Percentiles rank a stretch among this genome's conserved stretches.
phyloP scores from a whole-genome alignment of 2,329 filamentous ascomycete genomes.

The Aureobasidium musti region DNA sequence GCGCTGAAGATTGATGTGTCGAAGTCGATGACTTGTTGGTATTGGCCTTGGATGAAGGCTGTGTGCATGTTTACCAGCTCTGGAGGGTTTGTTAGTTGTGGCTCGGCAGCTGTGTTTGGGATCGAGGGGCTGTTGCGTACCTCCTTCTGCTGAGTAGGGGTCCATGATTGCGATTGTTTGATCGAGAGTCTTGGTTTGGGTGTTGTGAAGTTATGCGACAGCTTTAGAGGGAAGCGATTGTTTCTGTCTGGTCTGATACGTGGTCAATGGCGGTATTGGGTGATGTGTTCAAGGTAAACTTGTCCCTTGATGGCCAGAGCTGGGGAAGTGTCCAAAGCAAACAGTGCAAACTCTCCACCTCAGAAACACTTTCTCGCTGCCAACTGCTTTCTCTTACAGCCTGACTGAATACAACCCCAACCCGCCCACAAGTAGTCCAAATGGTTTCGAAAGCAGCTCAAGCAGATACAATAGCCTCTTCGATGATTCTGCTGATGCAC shows the following conservation, averaged over 20 bases:
- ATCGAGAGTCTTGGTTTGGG: background rate
- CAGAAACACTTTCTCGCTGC: background rate
- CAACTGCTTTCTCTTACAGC: background rate
- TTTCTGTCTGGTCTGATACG: background rate
- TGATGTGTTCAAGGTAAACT: constrained; percentile 1
- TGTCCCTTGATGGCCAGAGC: constrained; percentile 28
- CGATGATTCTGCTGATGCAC: too few relatives aligned
- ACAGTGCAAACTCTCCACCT: constrained; percentile 13
- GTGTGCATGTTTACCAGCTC: constrained; percentile 69
- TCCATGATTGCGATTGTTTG: constrained; percentile 51
- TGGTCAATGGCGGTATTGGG: background rate
- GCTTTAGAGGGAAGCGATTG: background rate
- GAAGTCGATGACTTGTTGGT: constrained; percentile 81
- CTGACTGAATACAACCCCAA: too few relatives aligned
- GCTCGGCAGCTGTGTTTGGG: constrained; percentile 22
- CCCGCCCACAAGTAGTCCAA: too few relatives aligned
- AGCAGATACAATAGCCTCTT: too few relatives aligned
- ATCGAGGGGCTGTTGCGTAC: constrained; percentile 42
- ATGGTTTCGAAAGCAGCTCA: too few relatives aligned
- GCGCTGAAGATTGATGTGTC: constrained; percentile 76
- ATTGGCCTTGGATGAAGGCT: constrained; percentile 75
- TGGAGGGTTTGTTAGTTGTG: constrained; percentile 39
- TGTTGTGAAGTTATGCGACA: background rate
- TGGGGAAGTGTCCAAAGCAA: constrained; percentile 3
- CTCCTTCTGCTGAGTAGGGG: constrained; percentile 65